Base-by-base conservation (phyloP, 225 moss, liverwort and hornwort genomes). In the Straminergon stramineum region DNA sequence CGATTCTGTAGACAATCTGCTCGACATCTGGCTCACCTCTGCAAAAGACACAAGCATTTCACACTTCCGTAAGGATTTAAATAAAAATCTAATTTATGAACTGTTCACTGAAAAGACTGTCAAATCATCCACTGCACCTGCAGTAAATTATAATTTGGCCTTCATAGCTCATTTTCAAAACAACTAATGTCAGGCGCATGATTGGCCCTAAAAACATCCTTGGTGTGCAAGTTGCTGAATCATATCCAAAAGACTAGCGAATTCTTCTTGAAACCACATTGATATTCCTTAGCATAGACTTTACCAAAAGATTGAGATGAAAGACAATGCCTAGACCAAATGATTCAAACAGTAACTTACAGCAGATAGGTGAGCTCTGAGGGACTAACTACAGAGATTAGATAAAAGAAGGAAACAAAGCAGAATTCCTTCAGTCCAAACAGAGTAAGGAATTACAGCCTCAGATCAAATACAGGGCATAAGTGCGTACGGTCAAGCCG, bases 11-110 rank as follows among this genome's bases (percentile, higher is more conserved):
- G 97, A 96, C 77, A 99, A 91, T 69, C 94, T 95, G 90, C 94
- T 96, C 74, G 99, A 97, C 97, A 97, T 97, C 92, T 94, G 96
- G 92, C 97, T 99, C 84, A 97, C 99, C 95, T 99, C 99, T 99
- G 96, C 91, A 94, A 58, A 85, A 87, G 78, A 86, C 86, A 85
- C 18, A 87, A 61, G 74, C 71, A 90, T 85, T 83, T 58, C 82
- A 83, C 85, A 82, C 57, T 79, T 71, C 73, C 58, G 15, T 78
- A 82, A 91, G 85, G 76, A 76, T 69, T 39, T 39, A 30, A 60
- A 65, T 53, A 9, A 73, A 88, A 43, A 11, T 81, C 69, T 52
- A 24, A 55, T 66, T 63, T 28, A 51, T 48, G 45, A 86, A 56
- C 20, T 30, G 5, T 65, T 74, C 34, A 55, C 35, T 28, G 26